Conservation (phyloP, 495 filamentous ascomycete genomes). For the Rhypophila decipiens region DNA sequence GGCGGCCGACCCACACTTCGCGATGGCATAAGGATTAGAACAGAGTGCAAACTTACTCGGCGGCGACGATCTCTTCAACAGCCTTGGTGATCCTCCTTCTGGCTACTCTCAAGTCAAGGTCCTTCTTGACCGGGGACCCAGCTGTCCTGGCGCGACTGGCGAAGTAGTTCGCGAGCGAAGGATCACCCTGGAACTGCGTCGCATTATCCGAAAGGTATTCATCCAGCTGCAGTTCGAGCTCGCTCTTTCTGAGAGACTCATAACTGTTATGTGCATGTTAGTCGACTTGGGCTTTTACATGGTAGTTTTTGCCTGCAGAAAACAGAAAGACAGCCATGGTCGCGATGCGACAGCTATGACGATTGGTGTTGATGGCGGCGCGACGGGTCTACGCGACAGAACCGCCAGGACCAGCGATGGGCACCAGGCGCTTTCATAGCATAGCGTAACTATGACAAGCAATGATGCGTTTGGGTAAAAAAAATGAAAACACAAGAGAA, state of each 20-base stretch:
- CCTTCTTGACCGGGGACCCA: constrained; percentile 73
- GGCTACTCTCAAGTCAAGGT: constrained; percentile 34
- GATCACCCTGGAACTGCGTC: constrained; percentile 52
- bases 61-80: constrained; percentile 36
- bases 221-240: constrained; percentile 74
- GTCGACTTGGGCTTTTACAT: not conserved
- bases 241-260: constrained; percentile 66
- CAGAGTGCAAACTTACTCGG: constrained; percentile 32
- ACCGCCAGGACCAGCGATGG: too few relatives aligned
- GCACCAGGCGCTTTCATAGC: too few relatives aligned
- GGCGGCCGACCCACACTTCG: not conserved
- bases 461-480: too few relatives aligned
- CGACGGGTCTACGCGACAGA: too few relatives aligned
- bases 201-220: constrained; percentile 64
- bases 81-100: constrained; percentile 42
- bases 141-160: constrained; percentile 48
- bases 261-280: constrained; percentile 41
- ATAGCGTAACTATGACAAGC: too few relatives aligned
- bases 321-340: not conserved
- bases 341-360: too few relatives aligned
- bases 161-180: constrained; percentile 71
- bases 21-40: not conserved
- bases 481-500: too few relatives aligned
- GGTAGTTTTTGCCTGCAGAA: not conserved
- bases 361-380: too few relatives aligned